Percentiles rank a stretch among this genome's conserved stretches.
Evolutionary conservation across 208 protist genomes (phyloP).

Genomic region (Leishmania turanica): DNA sequence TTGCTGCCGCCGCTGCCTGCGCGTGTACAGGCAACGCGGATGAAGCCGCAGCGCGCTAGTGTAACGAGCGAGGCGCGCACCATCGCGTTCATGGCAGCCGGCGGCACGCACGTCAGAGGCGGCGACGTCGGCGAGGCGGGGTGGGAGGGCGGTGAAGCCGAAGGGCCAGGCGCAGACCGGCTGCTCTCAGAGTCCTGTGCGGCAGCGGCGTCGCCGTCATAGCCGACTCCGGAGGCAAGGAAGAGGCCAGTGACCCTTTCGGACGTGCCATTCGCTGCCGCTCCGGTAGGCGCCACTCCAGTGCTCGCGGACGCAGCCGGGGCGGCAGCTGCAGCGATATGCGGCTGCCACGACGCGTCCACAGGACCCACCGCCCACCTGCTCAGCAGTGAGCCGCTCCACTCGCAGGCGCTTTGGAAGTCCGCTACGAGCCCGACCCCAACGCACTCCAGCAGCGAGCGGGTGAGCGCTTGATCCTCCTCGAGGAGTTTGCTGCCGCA

Average conservation of each 20-base stretch:
- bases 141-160: background rate
- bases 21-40: background rate
- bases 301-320: background rate
- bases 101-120: constrained; percentile 8
- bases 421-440: constrained; percentile 64
- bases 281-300: background rate
- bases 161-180: background rate
- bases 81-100: constrained; percentile 18
- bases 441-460: constrained; percentile 83
- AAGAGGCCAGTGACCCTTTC: background rate
- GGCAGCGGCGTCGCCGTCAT: background rate
- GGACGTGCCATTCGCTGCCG: background rate
- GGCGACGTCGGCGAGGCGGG: background rate
- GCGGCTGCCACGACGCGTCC: constrained; percentile 29
- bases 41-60: constrained; percentile 26
- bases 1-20: background rate
- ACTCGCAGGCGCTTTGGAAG: constrained; percentile 38
- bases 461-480: constrained; percentile 43
- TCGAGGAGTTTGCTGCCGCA: constrained; percentile 58
- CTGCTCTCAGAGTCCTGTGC: constrained; percentile 15
- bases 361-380: constrained; percentile 50
- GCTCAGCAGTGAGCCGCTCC: constrained; percentile 54
- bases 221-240: background rate
- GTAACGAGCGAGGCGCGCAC: constrained; percentile 17
- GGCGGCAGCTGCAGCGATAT: constrained; percentile 4